Evolutionary conservation across 2,329 filamentous ascomycete genomes (phyloP), one percentile per base, ranked within the genome.

Genomic region (Samsoniella hepiali): DNA sequence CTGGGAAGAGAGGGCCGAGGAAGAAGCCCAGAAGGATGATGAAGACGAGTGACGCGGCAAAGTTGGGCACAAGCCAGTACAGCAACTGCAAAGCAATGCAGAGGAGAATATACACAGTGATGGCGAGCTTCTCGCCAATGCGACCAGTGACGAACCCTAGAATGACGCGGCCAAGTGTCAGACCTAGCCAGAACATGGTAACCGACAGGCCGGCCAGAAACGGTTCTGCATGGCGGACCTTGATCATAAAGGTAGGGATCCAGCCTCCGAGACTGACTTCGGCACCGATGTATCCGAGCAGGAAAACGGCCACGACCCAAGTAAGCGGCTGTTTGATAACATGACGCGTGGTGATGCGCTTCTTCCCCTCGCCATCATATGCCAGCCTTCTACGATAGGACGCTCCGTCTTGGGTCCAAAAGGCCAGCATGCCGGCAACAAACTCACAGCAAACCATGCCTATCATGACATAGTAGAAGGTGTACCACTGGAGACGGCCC

Each of bases 231-330:
- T 88, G 74, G 15, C 93, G 84, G 31, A 93, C 87, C 27, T 84
- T 80, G n/a, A 93, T 86, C 91, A 96, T 96, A 72, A 96, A 96
- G 0, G 88, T 88, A 56, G 91, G 88, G 66, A 96, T 88, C 91
- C 91, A 95, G 17, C 91, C 77, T 10, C 89, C 88, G 2, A 93
- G 78, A 0, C 85, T 86, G 65, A 92, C 89, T 75, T 96, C 92
- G 6, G 85, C 82, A 4, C 92, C 92, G 0, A 94, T 88, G 70
- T 96, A 96, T 9, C 86, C 85, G 5, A 96, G 82, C 15, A 96
- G 77, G 72, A 96, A 96, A 1, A 89, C 65, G 2, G 91, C 83
- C 50, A 86, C 80, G n/a, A 91, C 78, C 89, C 90, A 93, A 3
- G 89, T 89, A 3, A 90, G 80, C 62, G 78, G 81, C 57, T 79